Evolutionary conservation across 208 protist species (phyloP), one percentile per base, ranked within the genome.

Genomic region (Leishmania major): DNA sequence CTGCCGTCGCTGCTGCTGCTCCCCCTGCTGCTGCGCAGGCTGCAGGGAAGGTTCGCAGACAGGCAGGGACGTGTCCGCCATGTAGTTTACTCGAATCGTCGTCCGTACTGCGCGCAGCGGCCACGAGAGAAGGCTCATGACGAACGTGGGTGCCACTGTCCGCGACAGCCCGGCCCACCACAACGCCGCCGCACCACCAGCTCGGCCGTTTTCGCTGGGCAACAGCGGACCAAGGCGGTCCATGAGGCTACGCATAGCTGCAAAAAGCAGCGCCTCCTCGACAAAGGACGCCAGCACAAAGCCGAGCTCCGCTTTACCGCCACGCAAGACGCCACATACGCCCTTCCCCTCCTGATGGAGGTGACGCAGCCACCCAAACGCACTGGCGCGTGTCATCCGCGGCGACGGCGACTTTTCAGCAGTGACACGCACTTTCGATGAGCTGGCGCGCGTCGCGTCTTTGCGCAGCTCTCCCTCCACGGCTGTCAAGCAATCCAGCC

Each of bases 61-160:
- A 1, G 79, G 83, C 22, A 78, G 13, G 15, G 75, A n/a, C 7
- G 77, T 84, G 75, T 83, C 85, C 0, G 81, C 85, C 22, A 82
- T 70, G 81, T 85, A 88, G 66, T 88, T 88, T 31, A 81, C 79
- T 69, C 69, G 79, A 40, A 88, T 43, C 1, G 79, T 53, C 15
- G 77, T 88, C 19, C 81, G 82, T 22, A 81, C 40, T 13, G 85
- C 66, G 7, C 82, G 79, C 79, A 84, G 53, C 66, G 85, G 80
- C 85, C 84, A 81, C n/a, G 77, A 88, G 43, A 84, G 66, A 57
- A 84, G 31, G 49, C 72, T 83, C 55, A 64, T 40, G 45, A 79
- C 13, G 7, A 83, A 5, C 77, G 70, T 76, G 28, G 69, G 81
- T 35, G 57, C 62, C n/a, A 84, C 40, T 51, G 74, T 51, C n/a